phyloP scores from a whole-genome alignment of 2,329 filamentous ascomycete species.

The Tricladium varicosporioides region DNA sequence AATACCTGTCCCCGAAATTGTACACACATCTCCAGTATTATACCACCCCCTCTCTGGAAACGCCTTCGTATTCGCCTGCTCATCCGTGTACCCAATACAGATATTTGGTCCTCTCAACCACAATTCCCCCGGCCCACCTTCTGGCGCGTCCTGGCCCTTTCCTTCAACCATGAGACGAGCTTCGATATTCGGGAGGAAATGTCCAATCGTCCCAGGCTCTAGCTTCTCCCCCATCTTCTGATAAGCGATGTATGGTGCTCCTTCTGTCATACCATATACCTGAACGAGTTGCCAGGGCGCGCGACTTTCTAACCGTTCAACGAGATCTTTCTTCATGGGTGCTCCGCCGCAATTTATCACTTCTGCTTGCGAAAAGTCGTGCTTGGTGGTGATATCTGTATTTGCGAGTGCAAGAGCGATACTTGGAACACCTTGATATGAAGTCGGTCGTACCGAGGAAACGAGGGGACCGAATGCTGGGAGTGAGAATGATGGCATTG shows the following conservation, averaged over 20 bases:
- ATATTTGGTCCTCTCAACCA: constrained; percentile 44
- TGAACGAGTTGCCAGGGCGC: constrained; percentile 42
- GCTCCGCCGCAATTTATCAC: constrained; percentile 38
- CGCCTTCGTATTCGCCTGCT: constrained; percentile 36
- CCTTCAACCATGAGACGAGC: constrained; percentile 39
- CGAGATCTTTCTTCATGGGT: constrained; percentile 37
- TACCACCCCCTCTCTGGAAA: constrained; percentile 43
- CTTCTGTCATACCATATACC: constrained; percentile 47
- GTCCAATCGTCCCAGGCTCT: constrained; percentile 31
- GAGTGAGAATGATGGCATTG: constrained; percentile 40
- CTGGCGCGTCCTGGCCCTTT: constrained; percentile 36
- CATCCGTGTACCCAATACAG: constrained; percentile 39
- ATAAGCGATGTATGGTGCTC: constrained; percentile 43
- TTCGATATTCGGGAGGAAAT: constrained; percentile 39
- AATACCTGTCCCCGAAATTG: constrained; percentile 71
- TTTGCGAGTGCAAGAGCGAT: constrained; percentile 39
- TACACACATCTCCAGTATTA: constrained; percentile 46
- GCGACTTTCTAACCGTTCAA: constrained; percentile 31
- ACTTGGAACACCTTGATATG: constrained; percentile 41
- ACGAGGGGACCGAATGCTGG: constrained; percentile 37
- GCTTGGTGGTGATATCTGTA: constrained; percentile 35
- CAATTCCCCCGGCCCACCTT: constrained; percentile 39
- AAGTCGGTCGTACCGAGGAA: constrained; percentile 37
- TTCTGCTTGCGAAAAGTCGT: constrained; percentile 39
- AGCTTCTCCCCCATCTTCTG: constrained; percentile 35